Percentiles rank a stretch among this genome's conserved stretches.
These are phyloP conservation scores for Fusarium tricinctum DNA, from an alignment of 2,329 filamentous ascomycete species.

Conservation along the genomic window DNA sequence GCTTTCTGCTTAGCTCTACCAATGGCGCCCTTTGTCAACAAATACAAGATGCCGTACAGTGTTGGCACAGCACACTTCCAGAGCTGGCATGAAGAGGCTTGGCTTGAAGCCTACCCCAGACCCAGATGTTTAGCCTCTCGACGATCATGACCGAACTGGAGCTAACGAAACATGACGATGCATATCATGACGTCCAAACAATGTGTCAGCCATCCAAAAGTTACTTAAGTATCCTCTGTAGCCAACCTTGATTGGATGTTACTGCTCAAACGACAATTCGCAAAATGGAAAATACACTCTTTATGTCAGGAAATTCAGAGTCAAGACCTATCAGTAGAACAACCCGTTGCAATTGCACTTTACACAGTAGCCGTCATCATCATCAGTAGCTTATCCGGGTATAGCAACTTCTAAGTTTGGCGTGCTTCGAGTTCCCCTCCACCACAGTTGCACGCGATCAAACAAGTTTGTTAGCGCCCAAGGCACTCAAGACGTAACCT, in stretches of 20 bases:
- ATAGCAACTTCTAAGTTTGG: constrained; percentile 16
- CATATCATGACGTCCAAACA: constrained; percentile 44
- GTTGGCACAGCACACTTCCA: not conserved
- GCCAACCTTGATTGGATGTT: constrained; percentile 29
- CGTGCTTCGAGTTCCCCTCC: constrained; percentile 23
- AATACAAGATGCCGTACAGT: not conserved
- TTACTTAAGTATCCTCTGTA: constrained; percentile 12
- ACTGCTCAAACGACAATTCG: not conserved
- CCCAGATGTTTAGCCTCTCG: constrained; percentile 16
- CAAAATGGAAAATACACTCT: not conserved
- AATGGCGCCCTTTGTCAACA: constrained; percentile 17
- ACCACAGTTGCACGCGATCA: constrained; percentile 33
- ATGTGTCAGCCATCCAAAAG: constrained; percentile 37
- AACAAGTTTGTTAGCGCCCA: constrained; percentile 40
- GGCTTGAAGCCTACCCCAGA: constrained; percentile 19
- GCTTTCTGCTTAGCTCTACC: constrained; percentile 4
- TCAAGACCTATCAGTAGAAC: no score
- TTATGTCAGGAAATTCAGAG: constrained; percentile 3
- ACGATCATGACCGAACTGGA: constrained; percentile 41
- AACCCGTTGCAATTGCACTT: not conserved
- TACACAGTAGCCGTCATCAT: constrained; percentile 25
- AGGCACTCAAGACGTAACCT: constrained; percentile 21
- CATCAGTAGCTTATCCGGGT: constrained; percentile 9
- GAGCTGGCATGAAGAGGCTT: constrained; percentile 25
- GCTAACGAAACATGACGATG: constrained; percentile 44